phyloP scores from a whole-genome alignment of 805 yeast genomes.

The Nakazawaea populi region DNA sequence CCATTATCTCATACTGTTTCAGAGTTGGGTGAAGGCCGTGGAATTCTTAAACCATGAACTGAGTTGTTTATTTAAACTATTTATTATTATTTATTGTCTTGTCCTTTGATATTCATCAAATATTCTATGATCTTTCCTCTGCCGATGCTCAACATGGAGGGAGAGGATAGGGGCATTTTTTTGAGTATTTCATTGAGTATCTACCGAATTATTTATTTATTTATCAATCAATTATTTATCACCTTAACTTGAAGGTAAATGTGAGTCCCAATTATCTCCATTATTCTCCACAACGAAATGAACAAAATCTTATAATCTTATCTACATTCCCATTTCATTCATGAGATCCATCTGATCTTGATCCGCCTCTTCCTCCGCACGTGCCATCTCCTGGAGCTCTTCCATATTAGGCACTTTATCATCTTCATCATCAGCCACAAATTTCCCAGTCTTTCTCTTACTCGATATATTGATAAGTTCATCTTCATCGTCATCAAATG shows the following conservation, averaged over 20 bases:
- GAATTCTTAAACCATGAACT: conserved; percentile 33
- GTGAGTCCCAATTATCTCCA: too few species aligned
- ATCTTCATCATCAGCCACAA: neutral
- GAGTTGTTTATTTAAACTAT: neutral
- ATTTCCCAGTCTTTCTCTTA: conserved; percentile 3
- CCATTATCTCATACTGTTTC: conserved; percentile 77
- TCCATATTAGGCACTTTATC: conserved; percentile 13
- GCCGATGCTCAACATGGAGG: too few species aligned
- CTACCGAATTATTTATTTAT: conserved; percentile 14
- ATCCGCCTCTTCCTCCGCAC: conserved; percentile 25
- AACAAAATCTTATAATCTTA: neutral
- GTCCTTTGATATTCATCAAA: neutral
- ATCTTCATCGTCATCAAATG: conserved; percentile 23
- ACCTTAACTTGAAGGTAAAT: too few species aligned
- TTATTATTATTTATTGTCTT: conserved; percentile 7
- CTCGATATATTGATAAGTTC: conserved; percentile 9
- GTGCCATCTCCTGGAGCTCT: conserved; percentile 20
- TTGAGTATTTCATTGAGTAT: neutral
- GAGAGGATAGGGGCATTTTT: too few species aligned
- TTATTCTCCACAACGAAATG: neutral
- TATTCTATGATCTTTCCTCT: too few species aligned
- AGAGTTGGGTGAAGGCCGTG: conserved; percentile 66
- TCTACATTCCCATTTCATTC: conserved; percentile 38
- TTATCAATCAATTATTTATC: conserved; percentile 16
- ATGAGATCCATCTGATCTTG: conserved; percentile 30